These are phyloP conservation scores for Annulohypoxylon moriforme DNA, from an alignment of 495 filamentous ascomycete genomes.

Conservation along the genomic window DNA sequence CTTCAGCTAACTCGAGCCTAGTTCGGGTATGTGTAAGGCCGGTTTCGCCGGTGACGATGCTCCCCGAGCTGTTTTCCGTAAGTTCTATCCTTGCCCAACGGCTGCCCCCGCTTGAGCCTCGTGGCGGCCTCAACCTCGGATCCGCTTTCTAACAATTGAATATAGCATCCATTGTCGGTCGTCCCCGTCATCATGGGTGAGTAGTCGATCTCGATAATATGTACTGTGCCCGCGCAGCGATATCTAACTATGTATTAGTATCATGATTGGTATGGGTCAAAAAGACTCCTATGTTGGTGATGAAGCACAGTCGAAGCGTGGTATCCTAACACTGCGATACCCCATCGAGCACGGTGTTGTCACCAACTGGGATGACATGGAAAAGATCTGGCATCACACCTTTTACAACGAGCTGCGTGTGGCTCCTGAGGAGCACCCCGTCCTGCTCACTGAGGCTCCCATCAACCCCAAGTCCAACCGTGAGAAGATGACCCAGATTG, in stretches of 20 bases:
- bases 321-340: constrained; percentile 99
- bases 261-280: constrained; percentile 99
- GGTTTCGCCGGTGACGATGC: constrained; percentile 99
- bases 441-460: constrained; percentile 97
- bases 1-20: constrained; percentile 67
- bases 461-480: constrained; percentile 99
- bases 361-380: constrained; percentile 99
- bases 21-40: constrained; percentile 99
- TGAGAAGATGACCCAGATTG: constrained; percentile 99
- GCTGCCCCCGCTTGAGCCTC: constrained; percentile 47
- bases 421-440: constrained; percentile 99
- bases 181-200: constrained; percentile 99
- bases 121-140: constrained; percentile 30
- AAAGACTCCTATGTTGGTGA: constrained; percentile 99
- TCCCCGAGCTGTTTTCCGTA: constrained; percentile 99
- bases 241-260: constrained; percentile 70
- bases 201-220: constrained; percentile 44
- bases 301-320: constrained; percentile 99
- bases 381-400: constrained; percentile 99
- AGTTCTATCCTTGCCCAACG: constrained; percentile 66
- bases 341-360: constrained; percentile 99
- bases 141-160: constrained; percentile 41
- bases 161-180: constrained; percentile 97
- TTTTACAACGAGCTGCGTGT: constrained; percentile 99
- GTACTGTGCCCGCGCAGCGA: constrained; percentile 19